Percentiles rank a stretch among this genome's conserved stretches.
phyloP scores from a whole-genome alignment of 371 early-diverging fungal genomes.

The Haplosporangium sp. region DNA sequence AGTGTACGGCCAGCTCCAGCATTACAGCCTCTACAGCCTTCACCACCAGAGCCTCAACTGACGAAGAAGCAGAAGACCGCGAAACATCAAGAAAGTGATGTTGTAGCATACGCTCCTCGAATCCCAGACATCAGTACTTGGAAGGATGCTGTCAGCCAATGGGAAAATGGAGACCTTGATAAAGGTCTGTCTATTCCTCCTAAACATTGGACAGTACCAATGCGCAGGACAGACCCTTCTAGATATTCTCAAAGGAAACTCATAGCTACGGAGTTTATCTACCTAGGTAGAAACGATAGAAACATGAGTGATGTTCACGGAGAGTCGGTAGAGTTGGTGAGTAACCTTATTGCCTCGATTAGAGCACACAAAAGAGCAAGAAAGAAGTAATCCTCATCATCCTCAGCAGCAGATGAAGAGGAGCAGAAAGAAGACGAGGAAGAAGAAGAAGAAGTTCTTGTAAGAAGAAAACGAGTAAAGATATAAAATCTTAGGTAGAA shows the following conservation, averaged over 20 bases:
- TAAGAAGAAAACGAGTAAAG: neutral
- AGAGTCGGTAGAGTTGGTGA: neutral
- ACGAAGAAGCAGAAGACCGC: too few species aligned
- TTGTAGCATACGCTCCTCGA: too few species aligned
- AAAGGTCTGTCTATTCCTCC: slow-evolving; percentile 14
- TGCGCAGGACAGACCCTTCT: slow-evolving; percentile 6
- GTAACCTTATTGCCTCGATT: neutral
- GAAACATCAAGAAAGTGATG: too few species aligned
- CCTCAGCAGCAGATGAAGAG: neutral
- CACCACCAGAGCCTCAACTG: too few species aligned
- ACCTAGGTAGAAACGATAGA: neutral
- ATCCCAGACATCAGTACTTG: slow-evolving; percentile 12
- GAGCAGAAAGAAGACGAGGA: neutral
- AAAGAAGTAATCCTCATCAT: too few species aligned
- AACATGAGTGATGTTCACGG: neutral
- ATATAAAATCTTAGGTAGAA: neutral
- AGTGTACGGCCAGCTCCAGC: too few species aligned
- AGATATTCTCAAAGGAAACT: slow-evolving; percentile 16
- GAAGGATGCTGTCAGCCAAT: slow-evolving; percentile 14
- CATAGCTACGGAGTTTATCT: slow-evolving; percentile 3
- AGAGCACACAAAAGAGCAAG: neutral
- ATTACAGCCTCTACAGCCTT: too few species aligned
- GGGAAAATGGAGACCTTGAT: slow-evolving; percentile 14
- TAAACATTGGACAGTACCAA: slow-evolving; percentile 5
- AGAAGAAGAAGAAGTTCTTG: neutral